Conservation (phyloP, 1,284 basidiomycete species). For the Cryptococcus sp. region DNA sequence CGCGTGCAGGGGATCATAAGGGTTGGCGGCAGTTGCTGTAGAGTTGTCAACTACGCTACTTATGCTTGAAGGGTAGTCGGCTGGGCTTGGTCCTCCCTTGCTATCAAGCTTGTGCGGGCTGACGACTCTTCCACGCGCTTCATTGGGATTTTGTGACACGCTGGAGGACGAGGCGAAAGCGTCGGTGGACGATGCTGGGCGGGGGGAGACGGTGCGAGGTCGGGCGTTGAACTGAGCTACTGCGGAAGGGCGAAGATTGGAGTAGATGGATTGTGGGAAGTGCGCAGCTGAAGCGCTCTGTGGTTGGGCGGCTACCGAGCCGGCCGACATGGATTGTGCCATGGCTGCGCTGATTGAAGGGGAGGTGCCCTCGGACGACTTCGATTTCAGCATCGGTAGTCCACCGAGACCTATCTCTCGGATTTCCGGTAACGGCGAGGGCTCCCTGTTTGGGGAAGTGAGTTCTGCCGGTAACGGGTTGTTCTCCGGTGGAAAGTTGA, state of each 20-base stretch:
- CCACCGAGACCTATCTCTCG: too few relatives aligned
- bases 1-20: constrained; percentile 11
- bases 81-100: constrained; percentile 2
- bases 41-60: background rate
- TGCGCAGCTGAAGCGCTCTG: too few relatives aligned
- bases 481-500: constrained; percentile 21
- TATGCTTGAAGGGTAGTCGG: constrained; percentile 1
- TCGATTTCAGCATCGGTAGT: background rate
- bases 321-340: too few relatives aligned
- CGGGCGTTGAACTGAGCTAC: constrained; percentile 1
- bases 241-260: background rate
- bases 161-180: constrained; percentile 14
- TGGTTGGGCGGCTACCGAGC: too few relatives aligned
- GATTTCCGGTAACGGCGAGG: background rate
- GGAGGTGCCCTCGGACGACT: background rate
- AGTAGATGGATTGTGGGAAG: background rate
- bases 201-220: constrained; percentile 16
- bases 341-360: background rate
- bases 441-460: background rate
- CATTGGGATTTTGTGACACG: constrained; percentile 7
- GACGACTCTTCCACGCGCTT: constrained; percentile 16
- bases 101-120: constrained; percentile 11
- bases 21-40: constrained; percentile 1
- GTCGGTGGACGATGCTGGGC: constrained; percentile 2
- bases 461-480: constrained; percentile 25